A percentile compares a stretch with the other conserved stretches of the same genome.
Conservation (phyloP, 2,329 filamentous ascomycete species). For the Colletotrichum siamense region DNA sequence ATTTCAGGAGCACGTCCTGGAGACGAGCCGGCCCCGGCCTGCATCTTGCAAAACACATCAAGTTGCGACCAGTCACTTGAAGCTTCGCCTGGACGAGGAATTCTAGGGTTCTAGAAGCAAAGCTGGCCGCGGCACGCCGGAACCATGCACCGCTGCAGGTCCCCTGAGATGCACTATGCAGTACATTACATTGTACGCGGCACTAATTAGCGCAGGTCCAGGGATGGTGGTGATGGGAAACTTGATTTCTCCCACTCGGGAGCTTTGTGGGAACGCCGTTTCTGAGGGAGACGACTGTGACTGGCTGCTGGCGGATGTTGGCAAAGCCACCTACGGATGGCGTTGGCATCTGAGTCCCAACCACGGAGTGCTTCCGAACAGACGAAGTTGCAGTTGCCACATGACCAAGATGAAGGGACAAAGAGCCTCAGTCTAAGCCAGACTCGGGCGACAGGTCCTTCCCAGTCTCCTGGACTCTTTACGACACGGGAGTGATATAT, state of each 20-base stretch:
- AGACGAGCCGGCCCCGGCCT: background rate
- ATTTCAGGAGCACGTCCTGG: conserved; percentile 9
- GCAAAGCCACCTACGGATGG: background rate
- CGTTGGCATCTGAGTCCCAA: background rate
- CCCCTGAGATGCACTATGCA: background rate
- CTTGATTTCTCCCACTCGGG: background rate
- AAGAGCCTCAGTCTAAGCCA: background rate
- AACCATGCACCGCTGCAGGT: background rate
- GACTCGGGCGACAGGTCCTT: background rate
- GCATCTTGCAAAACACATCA: background rate
- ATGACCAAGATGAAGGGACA: background rate
- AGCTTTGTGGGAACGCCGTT: background rate
- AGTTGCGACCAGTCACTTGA: background rate
- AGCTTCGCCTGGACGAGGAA: background rate
- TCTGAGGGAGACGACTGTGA: background rate
- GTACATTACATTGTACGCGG: background rate
- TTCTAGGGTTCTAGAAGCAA: background rate
- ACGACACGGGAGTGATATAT: background rate
- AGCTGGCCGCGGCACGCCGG: background rate
- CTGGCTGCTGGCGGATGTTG: background rate
- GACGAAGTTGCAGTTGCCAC: background rate
- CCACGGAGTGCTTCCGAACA: background rate
- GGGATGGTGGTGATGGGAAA: background rate
- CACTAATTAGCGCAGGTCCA: conserved; percentile 16
- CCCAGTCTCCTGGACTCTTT: background rate